phyloP scores from a whole-genome alignment of 1,284 basidiomycete species.

The Fistulinella staudtii region DNA sequence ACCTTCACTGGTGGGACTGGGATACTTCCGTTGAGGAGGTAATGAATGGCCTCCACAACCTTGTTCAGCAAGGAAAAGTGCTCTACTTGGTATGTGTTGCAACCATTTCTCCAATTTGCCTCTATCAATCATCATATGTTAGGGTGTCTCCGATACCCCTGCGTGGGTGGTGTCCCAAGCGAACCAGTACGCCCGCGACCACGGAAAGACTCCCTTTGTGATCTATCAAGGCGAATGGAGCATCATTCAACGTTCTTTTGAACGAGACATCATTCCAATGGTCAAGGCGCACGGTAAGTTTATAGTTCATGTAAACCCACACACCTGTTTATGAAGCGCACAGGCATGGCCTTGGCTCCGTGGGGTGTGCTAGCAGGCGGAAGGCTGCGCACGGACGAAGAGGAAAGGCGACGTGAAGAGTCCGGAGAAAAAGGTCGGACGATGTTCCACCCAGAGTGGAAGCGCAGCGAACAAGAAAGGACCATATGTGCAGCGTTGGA shows the following conservation, averaged over 20 bases:
- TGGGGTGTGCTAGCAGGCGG: constrained; percentile 37
- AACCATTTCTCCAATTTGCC: background rate
- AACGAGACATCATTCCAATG: constrained; percentile 54
- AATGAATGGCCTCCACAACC: constrained; percentile 42
- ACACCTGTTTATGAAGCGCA: too few species aligned
- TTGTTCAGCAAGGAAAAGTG: constrained; percentile 42
- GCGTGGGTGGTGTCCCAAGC: constrained; percentile 39
- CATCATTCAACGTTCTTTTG: constrained; percentile 42
- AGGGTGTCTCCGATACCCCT: constrained; percentile 39
- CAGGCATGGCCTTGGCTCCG: constrained; percentile 37
- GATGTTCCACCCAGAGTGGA: constrained; percentile 15
- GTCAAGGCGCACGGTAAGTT: constrained; percentile 35
- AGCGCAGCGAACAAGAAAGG: constrained; percentile 27
- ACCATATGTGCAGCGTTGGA: constrained; percentile 11
- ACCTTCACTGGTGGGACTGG: constrained; percentile 39
- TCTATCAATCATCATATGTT: background rate
- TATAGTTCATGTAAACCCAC: background rate
- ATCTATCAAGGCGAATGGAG: constrained; percentile 55
- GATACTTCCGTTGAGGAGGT: constrained; percentile 41
- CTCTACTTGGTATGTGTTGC: constrained; percentile 36
- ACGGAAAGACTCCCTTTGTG: constrained; percentile 46
- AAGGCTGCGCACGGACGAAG: constrained; percentile 30
- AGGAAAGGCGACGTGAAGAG: constrained; percentile 22
- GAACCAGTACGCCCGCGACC: constrained; percentile 37
- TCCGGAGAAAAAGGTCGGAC: constrained; percentile 27